Evolutionary conservation across 768 basidiomycete genomes (phyloP).

Genomic region (Galerina marginata): DNA sequence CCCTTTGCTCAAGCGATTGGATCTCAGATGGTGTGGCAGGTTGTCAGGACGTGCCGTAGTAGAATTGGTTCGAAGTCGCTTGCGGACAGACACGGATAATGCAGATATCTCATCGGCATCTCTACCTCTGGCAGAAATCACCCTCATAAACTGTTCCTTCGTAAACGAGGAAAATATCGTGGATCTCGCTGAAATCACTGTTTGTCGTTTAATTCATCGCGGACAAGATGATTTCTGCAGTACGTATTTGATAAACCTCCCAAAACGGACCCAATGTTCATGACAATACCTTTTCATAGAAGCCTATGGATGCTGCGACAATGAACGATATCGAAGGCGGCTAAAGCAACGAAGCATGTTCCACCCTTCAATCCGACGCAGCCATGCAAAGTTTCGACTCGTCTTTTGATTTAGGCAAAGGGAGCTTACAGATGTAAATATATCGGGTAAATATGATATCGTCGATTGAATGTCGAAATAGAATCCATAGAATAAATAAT

Average conservation of each 20-base stretch:
- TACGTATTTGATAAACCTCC: slow-evolving; percentile 36
- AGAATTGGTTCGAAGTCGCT: slow-evolving; percentile 50
- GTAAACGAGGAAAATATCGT: slow-evolving; percentile 61
- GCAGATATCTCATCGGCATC: slow-evolving; percentile 6
- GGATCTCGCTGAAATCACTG: slow-evolving; percentile 49
- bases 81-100: slow-evolving; percentile 5
- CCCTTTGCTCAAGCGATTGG: slow-evolving; percentile 51
- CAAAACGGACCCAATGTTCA: background rate
- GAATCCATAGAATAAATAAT: no score
- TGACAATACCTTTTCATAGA: slow-evolving; percentile 34
- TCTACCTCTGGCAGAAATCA: slow-evolving; percentile 47
- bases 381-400: slow-evolving; percentile 6
- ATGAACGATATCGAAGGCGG: slow-evolving; percentile 59
- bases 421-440: background rate
- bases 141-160: slow-evolving; percentile 61
- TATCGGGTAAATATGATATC: background rate
- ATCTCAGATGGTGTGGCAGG: slow-evolving; percentile 66
- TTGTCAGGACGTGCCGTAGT: slow-evolving; percentile 57
- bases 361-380: slow-evolving; percentile 16
- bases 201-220: slow-evolving; percentile 51
- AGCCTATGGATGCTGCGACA: slow-evolving; percentile 55
- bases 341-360: slow-evolving; percentile 39
- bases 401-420: slow-evolving; percentile 18
- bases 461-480: background rate
- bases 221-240: slow-evolving; percentile 56